phyloP scores from a whole-genome alignment of 2,329 filamentous ascomycete genomes.

The Penicillium expansum region DNA sequence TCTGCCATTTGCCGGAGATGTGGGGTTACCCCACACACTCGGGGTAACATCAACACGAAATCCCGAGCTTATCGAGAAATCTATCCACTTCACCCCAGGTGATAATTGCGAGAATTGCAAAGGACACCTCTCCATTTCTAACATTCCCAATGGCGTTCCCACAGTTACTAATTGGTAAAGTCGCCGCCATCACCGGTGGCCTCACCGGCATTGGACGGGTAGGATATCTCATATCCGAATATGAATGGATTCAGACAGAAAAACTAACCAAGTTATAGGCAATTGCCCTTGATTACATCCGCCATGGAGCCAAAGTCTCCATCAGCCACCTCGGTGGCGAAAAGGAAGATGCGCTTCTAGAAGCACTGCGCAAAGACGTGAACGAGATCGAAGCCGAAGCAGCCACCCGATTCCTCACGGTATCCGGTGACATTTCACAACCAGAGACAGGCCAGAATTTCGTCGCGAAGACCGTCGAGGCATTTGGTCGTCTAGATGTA shows the following conservation, averaged over 20 bases:
- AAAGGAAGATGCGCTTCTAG: constrained; percentile 31
- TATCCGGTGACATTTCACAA: constrained; percentile 74
- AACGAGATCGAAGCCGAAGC: constrained; percentile 25
- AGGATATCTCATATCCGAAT: constrained; percentile 3
- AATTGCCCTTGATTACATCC: constrained; percentile 74
- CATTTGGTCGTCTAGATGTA: constrained; percentile 60
- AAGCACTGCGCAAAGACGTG: constrained; percentile 31
- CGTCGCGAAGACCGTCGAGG: constrained; percentile 62
- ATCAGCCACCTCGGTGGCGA: constrained; percentile 69
- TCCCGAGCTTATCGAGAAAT: constrained; percentile 26
- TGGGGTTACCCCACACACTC: constrained; percentile 24
- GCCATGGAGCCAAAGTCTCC: constrained; percentile 73
- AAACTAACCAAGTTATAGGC: constrained; percentile 45
- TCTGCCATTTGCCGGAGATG: neutral
- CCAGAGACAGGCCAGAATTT: constrained; percentile 68
- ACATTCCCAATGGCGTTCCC: constrained; percentile 29
- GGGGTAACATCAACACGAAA: constrained; percentile 34
- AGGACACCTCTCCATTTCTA: neutral
- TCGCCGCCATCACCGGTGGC: constrained; percentile 81
- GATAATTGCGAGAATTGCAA: neutral
- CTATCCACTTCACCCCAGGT: neutral
- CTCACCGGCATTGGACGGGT: constrained; percentile 78
- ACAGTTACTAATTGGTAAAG: constrained; percentile 67
- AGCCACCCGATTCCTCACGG: constrained; percentile 56
- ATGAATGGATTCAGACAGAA: neutral